Conservation (phyloP, 192 early-diverging fungal species). For the Phlyctochytrium planicorne region DNA sequence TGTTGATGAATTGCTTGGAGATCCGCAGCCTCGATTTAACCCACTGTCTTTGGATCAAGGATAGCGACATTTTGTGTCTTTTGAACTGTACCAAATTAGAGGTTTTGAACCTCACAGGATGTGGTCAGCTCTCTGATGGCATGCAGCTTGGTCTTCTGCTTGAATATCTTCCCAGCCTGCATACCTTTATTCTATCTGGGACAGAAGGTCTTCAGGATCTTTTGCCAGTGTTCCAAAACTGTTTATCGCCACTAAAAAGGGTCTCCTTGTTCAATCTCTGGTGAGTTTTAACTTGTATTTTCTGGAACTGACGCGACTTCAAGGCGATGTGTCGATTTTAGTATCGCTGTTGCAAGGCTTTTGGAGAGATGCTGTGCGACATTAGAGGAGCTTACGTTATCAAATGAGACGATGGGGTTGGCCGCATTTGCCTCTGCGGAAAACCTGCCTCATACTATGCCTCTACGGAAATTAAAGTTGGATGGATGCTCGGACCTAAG, state of each 20-base stretch:
- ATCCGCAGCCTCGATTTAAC: not conserved
- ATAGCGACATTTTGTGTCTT: not conserved
- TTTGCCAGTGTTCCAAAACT: not conserved
- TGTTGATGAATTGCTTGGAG: not conserved
- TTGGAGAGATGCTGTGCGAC: too few species aligned
- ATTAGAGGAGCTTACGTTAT: too few species aligned
- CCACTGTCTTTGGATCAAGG: slow-evolving; percentile 2
- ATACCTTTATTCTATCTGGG: not conserved
- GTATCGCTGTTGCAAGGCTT: too few species aligned
- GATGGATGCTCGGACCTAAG: too few species aligned
- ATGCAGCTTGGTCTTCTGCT: not conserved
- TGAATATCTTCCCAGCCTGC: not conserved
- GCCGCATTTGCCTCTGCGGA: too few species aligned
- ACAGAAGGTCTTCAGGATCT: not conserved
- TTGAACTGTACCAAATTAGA: not conserved
- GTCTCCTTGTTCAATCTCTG: too few species aligned
- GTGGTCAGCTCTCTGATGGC: not conserved
- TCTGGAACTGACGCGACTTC: too few species aligned
- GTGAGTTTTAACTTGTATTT: too few species aligned
- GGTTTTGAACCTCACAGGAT: not conserved
- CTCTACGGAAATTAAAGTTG: too few species aligned
- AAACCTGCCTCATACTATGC: too few species aligned
- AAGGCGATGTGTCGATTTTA: too few species aligned
- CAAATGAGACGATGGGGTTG: too few species aligned
- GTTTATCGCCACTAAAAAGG: not conserved